Evolutionary conservation across 306 rosid species (phyloP), one percentile per base, ranked within the genome.

Genomic region (Glycine latifolia): DNA sequence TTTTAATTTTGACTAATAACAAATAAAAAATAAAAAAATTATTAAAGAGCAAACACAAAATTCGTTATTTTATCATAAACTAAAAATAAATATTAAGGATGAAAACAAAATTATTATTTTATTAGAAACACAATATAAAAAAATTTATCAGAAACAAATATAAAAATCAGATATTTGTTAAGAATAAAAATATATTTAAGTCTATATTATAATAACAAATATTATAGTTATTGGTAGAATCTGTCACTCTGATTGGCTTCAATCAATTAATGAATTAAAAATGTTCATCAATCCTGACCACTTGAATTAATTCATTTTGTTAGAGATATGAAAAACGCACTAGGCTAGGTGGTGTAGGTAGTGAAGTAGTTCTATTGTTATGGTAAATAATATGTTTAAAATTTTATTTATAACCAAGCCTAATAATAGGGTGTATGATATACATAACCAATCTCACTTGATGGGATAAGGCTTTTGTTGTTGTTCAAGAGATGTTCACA

Each of bases 261-360:
- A 67, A 26, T 35, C 35, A 61, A 78, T 41, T 43, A 41, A 10
- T 35, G 44, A 61, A 35, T 44, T 56, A 79, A 46, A 58, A 4
- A 10, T 13, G 20, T 4, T n/a, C 7, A 33, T 49, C 15, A 16
- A 10, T 60, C 53, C 14, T 10, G 41, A 39, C 4, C 4, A 65
- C 3, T 16, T 49, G 50, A 33, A 63, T 63, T 35, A 48, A 44
- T 20, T 46, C 79, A 75, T 46, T 76, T 46, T 47, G 59, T 61
- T 62, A 26, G 12, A 59, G n/a, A 8, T 26, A 6, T 62, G 61
- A 6, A 47, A 53, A n/a, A 14, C 20, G n/a, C 15, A 31, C 0
- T 26, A 60, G n/a, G n/a, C n/a, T n/a, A n/a, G 67, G 13, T 58
- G 11, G 10, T 58, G 63, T 39, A 58, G 65, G 8, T 1, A 37